Evolutionary conservation across 305 asterid genomes (phyloP).

Genomic region (Rubia occidens): DNA sequence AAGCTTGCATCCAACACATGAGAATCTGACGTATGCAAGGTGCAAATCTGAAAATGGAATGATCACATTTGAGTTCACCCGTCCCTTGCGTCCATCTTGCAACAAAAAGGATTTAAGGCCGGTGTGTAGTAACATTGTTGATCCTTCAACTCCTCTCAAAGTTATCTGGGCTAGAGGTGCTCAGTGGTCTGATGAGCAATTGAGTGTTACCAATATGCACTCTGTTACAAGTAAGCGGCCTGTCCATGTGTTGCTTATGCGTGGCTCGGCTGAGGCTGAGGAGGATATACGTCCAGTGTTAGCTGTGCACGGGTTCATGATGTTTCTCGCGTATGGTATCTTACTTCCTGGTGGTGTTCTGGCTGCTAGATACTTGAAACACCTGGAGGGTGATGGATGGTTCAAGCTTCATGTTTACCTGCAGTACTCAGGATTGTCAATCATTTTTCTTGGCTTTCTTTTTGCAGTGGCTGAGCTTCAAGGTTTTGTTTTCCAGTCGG

Average conservation of each 20-base stretch:
- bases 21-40: conserved; percentile 78
- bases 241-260: conserved; percentile 73
- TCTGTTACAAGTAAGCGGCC: conserved; percentile 80
- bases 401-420: conserved; percentile 73
- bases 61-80: conserved; percentile 85
- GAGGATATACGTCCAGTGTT: conserved; percentile 85
- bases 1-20: conserved; percentile 61
- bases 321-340: conserved; percentile 98
- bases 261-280: conserved; percentile 92
- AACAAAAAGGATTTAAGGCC: conserved; percentile 35
- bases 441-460: conserved; percentile 79
- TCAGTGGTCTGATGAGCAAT: conserved; percentile 68
- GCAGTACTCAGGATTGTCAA: conserved; percentile 85
- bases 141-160: conserved; percentile 75
- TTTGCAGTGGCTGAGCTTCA: conserved; percentile 97
- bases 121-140: conserved; percentile 78
- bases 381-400: conserved; percentile 85
- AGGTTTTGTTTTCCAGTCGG: conserved; percentile 53
- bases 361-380: conserved; percentile 84
- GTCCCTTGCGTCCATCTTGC: conserved; percentile 70
- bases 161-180: conserved; percentile 98
- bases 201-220: conserved; percentile 85
- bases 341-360: conserved; percentile 86
- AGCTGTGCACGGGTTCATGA: conserved; percentile 97
- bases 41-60: conserved; percentile 94